These are phyloP conservation scores for Penicillium occitanis DNA, from an alignment of 2,329 filamentous ascomycete genomes.

Conservation along the genomic window DNA sequence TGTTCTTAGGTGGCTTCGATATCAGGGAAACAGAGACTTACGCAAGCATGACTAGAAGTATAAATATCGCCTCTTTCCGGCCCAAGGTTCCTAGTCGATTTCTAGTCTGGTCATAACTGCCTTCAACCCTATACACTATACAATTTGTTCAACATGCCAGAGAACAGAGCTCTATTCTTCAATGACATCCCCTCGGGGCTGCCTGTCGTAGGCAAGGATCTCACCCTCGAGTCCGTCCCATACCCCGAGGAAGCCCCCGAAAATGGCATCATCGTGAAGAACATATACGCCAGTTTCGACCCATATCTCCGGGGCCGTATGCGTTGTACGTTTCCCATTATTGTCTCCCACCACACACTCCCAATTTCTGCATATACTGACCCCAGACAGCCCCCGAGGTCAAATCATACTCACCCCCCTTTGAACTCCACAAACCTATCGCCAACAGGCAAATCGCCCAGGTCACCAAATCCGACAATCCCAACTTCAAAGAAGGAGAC, in stretches of 20 bases:
- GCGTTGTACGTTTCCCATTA: constrained; percentile 49
- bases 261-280: constrained; percentile 68
- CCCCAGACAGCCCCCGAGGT: constrained; percentile 39
- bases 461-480: constrained; percentile 67
- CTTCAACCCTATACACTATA: neutral
- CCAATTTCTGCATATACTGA: neutral
- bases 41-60: neutral
- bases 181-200: constrained; percentile 65
- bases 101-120: neutral
- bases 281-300: constrained; percentile 75
- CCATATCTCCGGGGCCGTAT: constrained; percentile 82
- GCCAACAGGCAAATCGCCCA: constrained; percentile 63
- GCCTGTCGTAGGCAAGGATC: constrained; percentile 69
- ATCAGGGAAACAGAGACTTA: neutral
- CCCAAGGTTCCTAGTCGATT: neutral
- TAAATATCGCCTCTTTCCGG: neutral
- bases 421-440: constrained; percentile 63
- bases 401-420: constrained; percentile 69
- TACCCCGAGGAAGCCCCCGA: constrained; percentile 47
- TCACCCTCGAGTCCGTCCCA: constrained; percentile 59
- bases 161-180: constrained; percentile 76
- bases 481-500: constrained; percentile 66
- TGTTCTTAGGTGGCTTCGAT: neutral
- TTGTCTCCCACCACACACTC: neutral
- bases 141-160: constrained; percentile 19